Evolutionary conservation across 1,284 basidiomycete genomes (phyloP).

Genomic region (Tilletia indica): DNA sequence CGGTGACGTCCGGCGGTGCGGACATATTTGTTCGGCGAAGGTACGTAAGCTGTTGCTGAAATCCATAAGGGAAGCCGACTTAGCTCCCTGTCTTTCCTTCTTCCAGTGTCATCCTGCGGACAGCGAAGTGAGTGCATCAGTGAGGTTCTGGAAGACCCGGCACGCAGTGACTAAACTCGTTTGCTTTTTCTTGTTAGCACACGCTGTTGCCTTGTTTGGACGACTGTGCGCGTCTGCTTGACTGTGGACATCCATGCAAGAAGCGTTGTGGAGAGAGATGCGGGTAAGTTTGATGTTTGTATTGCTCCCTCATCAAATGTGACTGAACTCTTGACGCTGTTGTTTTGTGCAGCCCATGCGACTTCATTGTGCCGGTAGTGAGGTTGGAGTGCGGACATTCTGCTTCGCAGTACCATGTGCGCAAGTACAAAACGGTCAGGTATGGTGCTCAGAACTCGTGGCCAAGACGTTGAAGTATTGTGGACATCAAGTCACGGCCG

Average conservation of each 20-base stretch:
- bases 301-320: background rate
- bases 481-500: slow-evolving; percentile 62
- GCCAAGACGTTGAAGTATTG: slow-evolving; percentile 63
- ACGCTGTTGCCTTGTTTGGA: slow-evolving; percentile 61
- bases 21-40: slow-evolving; percentile 69
- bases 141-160: background rate
- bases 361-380: slow-evolving; percentile 61
- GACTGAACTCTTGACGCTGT: background rate
- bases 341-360: slow-evolving; percentile 57
- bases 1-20: slow-evolving; percentile 65
- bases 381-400: slow-evolving; percentile 68
- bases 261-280: slow-evolving; percentile 64
- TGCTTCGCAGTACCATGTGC: too few relatives aligned
- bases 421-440: slow-evolving; percentile 58
- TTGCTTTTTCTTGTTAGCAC: slow-evolving; percentile 56
- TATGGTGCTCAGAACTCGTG: slow-evolving; percentile 61
- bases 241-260: slow-evolving; percentile 65
- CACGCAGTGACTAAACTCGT: too few relatives aligned
- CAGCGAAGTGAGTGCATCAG: slow-evolving; percentile 39
- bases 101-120: slow-evolving; percentile 69
- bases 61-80: too few relatives aligned
- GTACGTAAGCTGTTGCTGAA: slow-evolving; percentile 51
- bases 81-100: too few relatives aligned
- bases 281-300: slow-evolving; percentile 48
- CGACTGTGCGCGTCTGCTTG: slow-evolving; percentile 63